Evolutionary conservation across 2,329 filamentous ascomycete species (phyloP), one percentile per base, ranked within the genome.

Genomic region (Trichoderma aggressivum): DNA sequence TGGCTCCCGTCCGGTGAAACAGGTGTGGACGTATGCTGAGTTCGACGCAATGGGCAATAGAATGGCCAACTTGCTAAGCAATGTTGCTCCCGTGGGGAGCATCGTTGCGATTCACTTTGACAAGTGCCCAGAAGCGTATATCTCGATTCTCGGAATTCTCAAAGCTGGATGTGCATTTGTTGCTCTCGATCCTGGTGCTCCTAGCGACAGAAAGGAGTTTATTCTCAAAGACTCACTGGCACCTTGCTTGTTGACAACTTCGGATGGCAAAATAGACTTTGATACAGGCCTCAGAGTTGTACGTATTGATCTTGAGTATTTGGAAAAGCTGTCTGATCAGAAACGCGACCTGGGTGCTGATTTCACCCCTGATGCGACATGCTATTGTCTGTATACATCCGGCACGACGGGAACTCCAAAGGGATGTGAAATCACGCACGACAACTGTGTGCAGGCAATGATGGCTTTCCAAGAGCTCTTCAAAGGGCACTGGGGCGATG

Each of bases 361-460:
- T 0, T 77, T 83, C 34, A 74, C 71, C n/a, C 78, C 79, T 16
- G 82, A 86, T 26, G 87, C 90, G 74, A 89, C 89, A 0, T 94
- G 91, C 75, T 97, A 97, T 78, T 95, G 93, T 71, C 84, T 97
- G 1, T 97, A 97, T 79, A 97, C 94, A 0, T 95, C 92, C 4
- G 93, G 94, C 4, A 97, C 94, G 0, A 97, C 94, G 0, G 94
- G 94, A 3, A 92, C 89, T 0, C 94, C 94, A 0, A 97, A 97
- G 76, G 94, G 94, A 2, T 97, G 94, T 75, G 89, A 96, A 71
- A 90, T 98, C 60, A 97, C 92, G 0, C 94, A 98, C 76, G 90
- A 94, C 65, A 98, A 97, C 78, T 89, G 92, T 0, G 92, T 97
- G 0, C 94, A 98, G 78, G 93, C 94, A 30, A 93, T 98, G 89